These are phyloP conservation scores for Kluyveromyces wickerhamii DNA, from an alignment of 805 yeast genomes.

Conservation along the genomic window DNA sequence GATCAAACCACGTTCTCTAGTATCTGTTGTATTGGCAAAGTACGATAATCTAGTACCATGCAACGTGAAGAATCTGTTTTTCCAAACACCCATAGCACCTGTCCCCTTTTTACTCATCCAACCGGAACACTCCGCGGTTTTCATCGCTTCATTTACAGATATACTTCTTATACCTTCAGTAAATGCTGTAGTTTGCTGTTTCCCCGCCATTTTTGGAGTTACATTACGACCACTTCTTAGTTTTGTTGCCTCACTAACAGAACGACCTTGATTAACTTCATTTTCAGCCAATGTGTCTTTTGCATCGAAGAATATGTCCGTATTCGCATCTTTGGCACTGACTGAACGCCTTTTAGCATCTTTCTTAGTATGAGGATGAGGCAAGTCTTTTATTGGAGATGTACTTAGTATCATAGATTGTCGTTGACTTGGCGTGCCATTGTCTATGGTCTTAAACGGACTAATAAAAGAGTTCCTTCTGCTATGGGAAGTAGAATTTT, in stretches of 20 bases:
- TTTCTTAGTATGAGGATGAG: constrained; percentile 6
- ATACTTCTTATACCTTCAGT: constrained; percentile 79
- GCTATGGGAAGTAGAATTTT: constrained; percentile 10
- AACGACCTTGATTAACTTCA: constrained; percentile 30
- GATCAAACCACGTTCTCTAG: constrained; percentile 82
- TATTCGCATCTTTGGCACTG: constrained; percentile 38
- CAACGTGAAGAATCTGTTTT: constrained; percentile 70
- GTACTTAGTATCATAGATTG: constrained; percentile 8
- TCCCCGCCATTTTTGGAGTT: constrained; percentile 42
- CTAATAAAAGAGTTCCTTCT: constrained; percentile 18
- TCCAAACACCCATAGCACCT: constrained; percentile 83
- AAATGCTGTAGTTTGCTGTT: constrained; percentile 69
- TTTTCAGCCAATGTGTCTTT: constrained; percentile 13
- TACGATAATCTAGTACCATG: constrained; percentile 93
- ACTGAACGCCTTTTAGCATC: constrained; percentile 39
- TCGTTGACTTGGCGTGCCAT: constrained; percentile 9
- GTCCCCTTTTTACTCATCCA: constrained; percentile 96
- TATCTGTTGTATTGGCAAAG: constrained; percentile 69
- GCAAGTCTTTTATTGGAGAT: constrained; percentile 2
- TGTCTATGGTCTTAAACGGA: constrained; percentile 9
- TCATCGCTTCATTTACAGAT: constrained; percentile 70
- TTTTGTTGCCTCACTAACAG: constrained; percentile 43
- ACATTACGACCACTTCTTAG: constrained; percentile 47
- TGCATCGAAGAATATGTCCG: constrained; percentile 19
- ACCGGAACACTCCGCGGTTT: constrained; percentile 71